Base-by-base conservation (phyloP, 83 land plant species). In the Larix sibirica region DNA sequence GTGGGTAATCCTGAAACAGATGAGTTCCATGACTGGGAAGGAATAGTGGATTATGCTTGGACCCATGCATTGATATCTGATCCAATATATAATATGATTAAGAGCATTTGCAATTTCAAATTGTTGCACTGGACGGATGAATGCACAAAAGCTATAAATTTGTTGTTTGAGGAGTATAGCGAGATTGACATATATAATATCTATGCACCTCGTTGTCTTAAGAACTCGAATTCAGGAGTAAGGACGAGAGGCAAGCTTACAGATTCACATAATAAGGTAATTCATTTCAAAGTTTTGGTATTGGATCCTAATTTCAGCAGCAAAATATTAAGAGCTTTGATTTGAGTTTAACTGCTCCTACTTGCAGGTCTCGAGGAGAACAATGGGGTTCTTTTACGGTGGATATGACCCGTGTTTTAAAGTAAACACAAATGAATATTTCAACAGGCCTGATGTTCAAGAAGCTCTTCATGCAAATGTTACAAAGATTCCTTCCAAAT, bases 1-100 rank as follows among this genome's bases (percentile, higher is more conserved):
- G 93, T 90, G n/a, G 94, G 94, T 21, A 92, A 92, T 84, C 92
- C 94, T 16, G 84, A 77, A 74, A 92, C 93, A 40, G 83, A 92
- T 79, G 87, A 86, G 28, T 85, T 65, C 68, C 80, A 85, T 80
- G 94, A 92, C 69, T 88, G 56, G 13, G 83, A 84, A 44, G 94
- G 93, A 23, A 73, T 92, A 20, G 69, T 90, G 36, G 93, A 90
- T 42, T 92, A 90, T 82, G 92, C 92, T 47, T 92, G 94, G 94
- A 88, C 85, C 79, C 94, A 92, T 69, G 71, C 86, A 1, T 83
- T 92, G 7, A 85, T 87, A 9, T 88, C 93, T 21, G 91, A 90
- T 63, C 81, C 83, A 40, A 67, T 78, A 0, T 90, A 88, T 40
- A 12, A 69, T 1, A 17, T 59, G 59, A 83, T 84, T 6, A 85